phyloP scores from a whole-genome alignment of 768 basidiomycete species.

The Pleurotus platypus region DNA sequence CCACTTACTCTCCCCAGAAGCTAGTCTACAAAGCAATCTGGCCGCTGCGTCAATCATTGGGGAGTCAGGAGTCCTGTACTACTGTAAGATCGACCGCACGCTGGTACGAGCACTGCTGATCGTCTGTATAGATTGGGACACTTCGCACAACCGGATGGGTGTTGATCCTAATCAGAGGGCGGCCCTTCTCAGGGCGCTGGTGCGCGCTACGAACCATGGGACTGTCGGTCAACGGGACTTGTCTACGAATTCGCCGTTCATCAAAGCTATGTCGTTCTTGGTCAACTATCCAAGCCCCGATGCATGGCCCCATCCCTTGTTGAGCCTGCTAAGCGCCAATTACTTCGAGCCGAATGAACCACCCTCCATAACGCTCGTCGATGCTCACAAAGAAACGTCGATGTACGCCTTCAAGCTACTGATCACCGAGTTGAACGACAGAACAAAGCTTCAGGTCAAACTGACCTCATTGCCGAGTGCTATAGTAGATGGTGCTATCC shows the following conservation, averaged over 20 bases:
- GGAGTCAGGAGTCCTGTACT: constrained; percentile 1
- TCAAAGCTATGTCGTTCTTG: not conserved
- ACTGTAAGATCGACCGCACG: not conserved
- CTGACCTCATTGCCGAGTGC: not conserved
- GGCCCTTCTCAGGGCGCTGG: not conserved
- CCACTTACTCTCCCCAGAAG: constrained; percentile 4
- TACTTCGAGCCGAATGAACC: not conserved
- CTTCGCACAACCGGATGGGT: not conserved
- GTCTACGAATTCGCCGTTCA: not conserved
- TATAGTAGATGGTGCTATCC: not conserved
- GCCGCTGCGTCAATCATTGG: not conserved
- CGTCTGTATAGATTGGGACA: not conserved
- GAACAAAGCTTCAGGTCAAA: not conserved
- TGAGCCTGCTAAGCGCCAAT: constrained; percentile 4
- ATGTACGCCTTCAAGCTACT: constrained; percentile 1
- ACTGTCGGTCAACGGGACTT: not conserved
- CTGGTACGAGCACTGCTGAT: not conserved
- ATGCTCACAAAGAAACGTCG: not conserved
- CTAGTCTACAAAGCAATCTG: not conserved
- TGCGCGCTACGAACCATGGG: not conserved
- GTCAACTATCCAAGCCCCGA: not conserved
- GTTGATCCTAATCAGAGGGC: constrained; percentile 1
- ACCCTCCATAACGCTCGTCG: not conserved
- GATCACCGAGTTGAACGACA: not conserved
- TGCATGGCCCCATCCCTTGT: constrained; percentile 1